Base-by-base conservation (phyloP, 768 basidiomycete genomes). In the Boletus reticuloceps region DNA sequence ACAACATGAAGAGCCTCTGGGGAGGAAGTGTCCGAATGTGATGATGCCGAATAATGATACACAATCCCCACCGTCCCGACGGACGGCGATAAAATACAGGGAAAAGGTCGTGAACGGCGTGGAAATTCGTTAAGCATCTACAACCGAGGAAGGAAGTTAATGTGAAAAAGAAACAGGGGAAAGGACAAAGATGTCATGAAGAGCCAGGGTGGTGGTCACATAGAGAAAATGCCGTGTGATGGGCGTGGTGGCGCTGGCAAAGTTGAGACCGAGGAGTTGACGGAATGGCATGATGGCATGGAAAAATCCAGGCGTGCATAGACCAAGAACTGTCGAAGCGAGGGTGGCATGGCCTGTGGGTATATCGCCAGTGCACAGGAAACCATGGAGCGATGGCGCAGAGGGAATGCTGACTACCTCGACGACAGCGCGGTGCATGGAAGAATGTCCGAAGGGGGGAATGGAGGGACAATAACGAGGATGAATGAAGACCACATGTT, bases 21-120 rank as follows among this genome's bases (percentile, higher is more conserved):
- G 12, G 34, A 40, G 39, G 22, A 54, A 39, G n/a, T 32, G 67
- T 69, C 62, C 68, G 55, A 58, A 50, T 57, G 64, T 45, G 64
- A 62, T 58, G 58, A 71, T 72, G 70, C 69, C 42, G 56, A 62
- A 72, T 70, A 72, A 71, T 60, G 67, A 71, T 72, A 72, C 71
- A 72, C 44, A 55, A 56, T 51, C 56, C 55, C 56, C 52, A 42
- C 56, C 67, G 62, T 64, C 59, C 32, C 39, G 32, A 58, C 37
- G 40, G 38, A 54, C 57, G 64, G 53, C 29, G 58, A 67, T 72
- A 69, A 53, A 62, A 71, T 68, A 69, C 66, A 69, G 36, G n/a
- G 17, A 54, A 50, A 20, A 48, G 34, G 50, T 64, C 71, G 54
- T 72, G 53, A 69, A 49, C 47, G 55, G 58, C 69, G 63, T 69